Evolutionary conservation across 2,329 filamentous ascomycete species (phyloP).

Genomic region (Phialemonium atrogriseum): DNA sequence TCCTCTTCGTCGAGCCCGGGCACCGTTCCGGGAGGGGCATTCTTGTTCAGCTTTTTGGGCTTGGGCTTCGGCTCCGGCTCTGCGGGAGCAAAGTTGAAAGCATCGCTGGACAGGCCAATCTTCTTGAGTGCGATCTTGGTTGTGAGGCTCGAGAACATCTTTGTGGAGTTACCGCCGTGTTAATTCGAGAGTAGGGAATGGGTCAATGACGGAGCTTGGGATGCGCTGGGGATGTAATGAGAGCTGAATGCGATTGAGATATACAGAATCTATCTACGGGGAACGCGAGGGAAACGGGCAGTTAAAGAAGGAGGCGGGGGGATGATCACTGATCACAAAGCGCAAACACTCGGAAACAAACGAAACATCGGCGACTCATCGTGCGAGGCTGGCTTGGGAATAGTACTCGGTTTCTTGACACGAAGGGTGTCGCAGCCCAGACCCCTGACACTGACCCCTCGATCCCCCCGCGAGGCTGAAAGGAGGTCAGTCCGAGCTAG

Average conservation of each 20-base stretch:
- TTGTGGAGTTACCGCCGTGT: slow-evolving; percentile 12
- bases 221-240: not conserved
- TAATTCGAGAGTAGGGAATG: not conserved
- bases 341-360: slow-evolving; percentile 7
- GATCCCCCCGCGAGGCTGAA: slow-evolving; percentile 6
- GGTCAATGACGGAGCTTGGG: not conserved
- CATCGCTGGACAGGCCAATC: slow-evolving; percentile 43
- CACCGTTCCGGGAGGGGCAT: slow-evolving; percentile 13
- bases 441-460: slow-evolving; percentile 6
- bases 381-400: not conserved
- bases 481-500: no score
- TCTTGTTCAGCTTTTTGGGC: slow-evolving; percentile 22
- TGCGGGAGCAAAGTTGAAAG: slow-evolving; percentile 33
- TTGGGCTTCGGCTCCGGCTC: slow-evolving; percentile 12
- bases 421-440: slow-evolving; percentile 19
- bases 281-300: not conserved
- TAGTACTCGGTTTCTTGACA: slow-evolving; percentile 14
- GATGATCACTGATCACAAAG: slow-evolving; percentile 10
- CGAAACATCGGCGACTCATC: slow-evolving; percentile 4
- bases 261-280: not conserved
- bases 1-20: slow-evolving; percentile 21
- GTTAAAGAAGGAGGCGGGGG: not conserved
- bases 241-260: not conserved
- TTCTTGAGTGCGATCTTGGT: slow-evolving; percentile 52
- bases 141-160: slow-evolving; percentile 47